Percentiles rank a stretch among this genome's conserved stretches.
Conservation (phyloP, 192 early-diverging fungal species). For the Podila minutissima region DNA sequence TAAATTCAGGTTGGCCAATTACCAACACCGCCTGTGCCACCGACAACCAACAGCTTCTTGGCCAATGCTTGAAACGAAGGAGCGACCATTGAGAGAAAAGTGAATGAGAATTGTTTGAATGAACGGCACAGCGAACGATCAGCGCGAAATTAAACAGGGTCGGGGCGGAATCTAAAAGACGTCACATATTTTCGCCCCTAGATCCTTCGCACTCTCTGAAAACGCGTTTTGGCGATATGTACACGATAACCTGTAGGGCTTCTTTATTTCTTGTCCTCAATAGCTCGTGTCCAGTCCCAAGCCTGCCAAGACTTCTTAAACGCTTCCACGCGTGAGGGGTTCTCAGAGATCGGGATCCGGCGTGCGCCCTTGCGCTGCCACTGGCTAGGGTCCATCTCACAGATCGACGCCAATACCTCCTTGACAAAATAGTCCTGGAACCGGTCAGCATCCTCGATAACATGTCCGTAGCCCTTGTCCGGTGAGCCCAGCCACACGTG, state of each 20-base stretch:
- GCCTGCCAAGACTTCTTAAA: conserved; percentile 75
- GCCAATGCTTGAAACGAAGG: conserved; percentile 42
- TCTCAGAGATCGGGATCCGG: conserved; percentile 68
- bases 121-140: no score
- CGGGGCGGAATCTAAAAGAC: no score
- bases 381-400: conserved; percentile 48
- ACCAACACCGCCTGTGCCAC: conserved; percentile 49
- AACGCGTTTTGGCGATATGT: no score
- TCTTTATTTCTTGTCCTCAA: conserved; percentile 51
- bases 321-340: conserved; percentile 59
- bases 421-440: conserved; percentile 91
- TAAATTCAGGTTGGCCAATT: neutral
- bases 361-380: conserved; percentile 61
- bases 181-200: no score
- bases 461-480: conserved; percentile 90
- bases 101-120: no score
- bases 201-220: no score
- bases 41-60: conserved; percentile 44
- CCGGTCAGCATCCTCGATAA: conserved; percentile 88
- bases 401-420: conserved; percentile 39
- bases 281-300: conserved; percentile 87
- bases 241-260: no score
- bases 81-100: conserved; percentile 25
- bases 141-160: no score
- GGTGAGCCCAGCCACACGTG: conserved; percentile 94